These are phyloP conservation scores for Craterostigma plantagineum DNA, from an alignment of 257 asterid genomes.

Conservation along the genomic window DNA sequence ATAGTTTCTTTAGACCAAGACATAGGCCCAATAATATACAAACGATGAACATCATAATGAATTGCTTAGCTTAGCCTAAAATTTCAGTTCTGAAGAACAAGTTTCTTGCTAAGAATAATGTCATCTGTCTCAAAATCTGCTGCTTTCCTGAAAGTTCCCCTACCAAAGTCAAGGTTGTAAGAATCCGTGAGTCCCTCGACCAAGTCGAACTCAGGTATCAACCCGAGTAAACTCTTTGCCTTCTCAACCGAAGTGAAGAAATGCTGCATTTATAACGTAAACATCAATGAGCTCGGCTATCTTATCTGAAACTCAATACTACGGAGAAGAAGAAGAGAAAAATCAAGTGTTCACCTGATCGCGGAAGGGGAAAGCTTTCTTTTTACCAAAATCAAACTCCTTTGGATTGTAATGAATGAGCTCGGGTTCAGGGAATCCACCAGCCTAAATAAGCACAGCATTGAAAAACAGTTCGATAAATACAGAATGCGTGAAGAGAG, in stretches of 20 bases:
- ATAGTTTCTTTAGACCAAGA: too few species aligned
- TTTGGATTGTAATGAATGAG: conserved; percentile 83
- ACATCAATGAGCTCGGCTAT: too few species aligned
- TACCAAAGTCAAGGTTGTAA: conserved; percentile 84
- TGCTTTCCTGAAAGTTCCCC: conserved; percentile 76
- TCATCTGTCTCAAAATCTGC: conserved; percentile 95
- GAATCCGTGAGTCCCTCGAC: conserved; percentile 80
- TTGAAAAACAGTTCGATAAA: background rate
- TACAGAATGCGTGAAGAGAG: background rate
- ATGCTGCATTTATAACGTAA: conserved; percentile 37
- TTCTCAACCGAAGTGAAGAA: conserved; percentile 70
- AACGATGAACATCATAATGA: too few species aligned
- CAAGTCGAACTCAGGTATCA: conserved; percentile 51
- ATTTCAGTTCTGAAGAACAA: conserved; percentile 33
- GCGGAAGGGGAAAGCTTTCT: conserved; percentile 82
- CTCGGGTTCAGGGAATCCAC: conserved; percentile 91
- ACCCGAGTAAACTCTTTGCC: conserved; percentile 71
- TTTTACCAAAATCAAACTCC: conserved; percentile 90
- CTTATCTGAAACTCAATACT: background rate
- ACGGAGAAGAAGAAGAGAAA: background rate
- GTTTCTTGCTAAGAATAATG: conserved; percentile 63
- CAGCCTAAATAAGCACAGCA: conserved; percentile 37
- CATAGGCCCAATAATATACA: too few species aligned
- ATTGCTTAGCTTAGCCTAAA: too few species aligned
- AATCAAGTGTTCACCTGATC: conserved; percentile 50